phyloP scores from a whole-genome alignment of 2,329 filamentous ascomycete species.

The Epichloe uncinata region DNA sequence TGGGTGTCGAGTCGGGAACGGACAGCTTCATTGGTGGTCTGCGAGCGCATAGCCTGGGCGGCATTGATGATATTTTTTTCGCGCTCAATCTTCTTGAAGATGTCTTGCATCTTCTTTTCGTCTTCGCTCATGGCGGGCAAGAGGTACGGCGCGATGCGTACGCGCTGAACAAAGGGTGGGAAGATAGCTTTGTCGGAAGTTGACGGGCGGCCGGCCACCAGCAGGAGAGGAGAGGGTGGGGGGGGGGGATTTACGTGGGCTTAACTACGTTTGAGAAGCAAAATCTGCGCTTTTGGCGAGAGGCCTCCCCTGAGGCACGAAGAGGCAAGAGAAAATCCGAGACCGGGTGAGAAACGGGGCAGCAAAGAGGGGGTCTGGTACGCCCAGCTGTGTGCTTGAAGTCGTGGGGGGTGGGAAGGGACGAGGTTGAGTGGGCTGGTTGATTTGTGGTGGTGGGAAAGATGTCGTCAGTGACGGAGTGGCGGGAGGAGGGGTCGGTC shows the following conservation, averaged over 20 bases:
- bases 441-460: constrained; percentile 14
- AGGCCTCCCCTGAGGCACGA: not conserved
- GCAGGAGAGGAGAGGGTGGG: not conserved
- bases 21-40: constrained; percentile 86
- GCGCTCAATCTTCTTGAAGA: constrained; percentile 94
- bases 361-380: not conserved
- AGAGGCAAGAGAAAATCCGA: not conserved
- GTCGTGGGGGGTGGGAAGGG: constrained; percentile 6
- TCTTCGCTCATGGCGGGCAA: constrained; percentile 48
- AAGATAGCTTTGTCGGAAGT: not conserved
- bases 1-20: constrained; percentile 84
- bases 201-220: not conserved
- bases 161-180: constrained; percentile 20
- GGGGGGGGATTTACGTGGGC: not conserved
- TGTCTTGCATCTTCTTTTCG: constrained; percentile 56
- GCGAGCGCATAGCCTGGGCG: constrained; percentile 87
- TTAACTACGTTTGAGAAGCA: not conserved
- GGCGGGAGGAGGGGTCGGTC: constrained; percentile 8
- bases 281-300: not conserved
- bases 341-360: not conserved
- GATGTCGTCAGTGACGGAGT: constrained; percentile 25
- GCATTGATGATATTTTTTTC: constrained; percentile 92
- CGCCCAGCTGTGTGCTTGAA: not conserved
- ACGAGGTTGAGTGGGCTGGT: constrained; percentile 7
- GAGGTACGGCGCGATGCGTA: constrained; percentile 23